phyloP scores from a whole-genome alignment of 805 yeast species.

The Lachancea kluyveri region DNA sequence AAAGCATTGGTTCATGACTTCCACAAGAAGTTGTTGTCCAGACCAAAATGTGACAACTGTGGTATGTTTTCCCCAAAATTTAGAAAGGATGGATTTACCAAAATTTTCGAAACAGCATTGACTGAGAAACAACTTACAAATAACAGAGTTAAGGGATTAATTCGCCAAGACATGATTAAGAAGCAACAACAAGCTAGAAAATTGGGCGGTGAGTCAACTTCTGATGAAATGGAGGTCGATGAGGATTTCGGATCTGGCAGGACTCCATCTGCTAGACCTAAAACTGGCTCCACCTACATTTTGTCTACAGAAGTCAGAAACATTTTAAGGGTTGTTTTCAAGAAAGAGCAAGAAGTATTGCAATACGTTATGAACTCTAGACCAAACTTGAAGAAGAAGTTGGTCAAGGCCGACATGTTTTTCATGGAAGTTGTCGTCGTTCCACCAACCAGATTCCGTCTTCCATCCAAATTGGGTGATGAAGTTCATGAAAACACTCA shows the following conservation, averaged over 20 bases:
- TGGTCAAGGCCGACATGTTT: slow-evolving; percentile 70
- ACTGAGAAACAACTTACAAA: slow-evolving; percentile 73
- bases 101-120: slow-evolving; percentile 84
- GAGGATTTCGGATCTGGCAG: slow-evolving; percentile 31
- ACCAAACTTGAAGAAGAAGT: slow-evolving; percentile 46
- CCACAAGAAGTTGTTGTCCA: slow-evolving; percentile 61
- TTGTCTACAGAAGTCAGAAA: slow-evolving; percentile 83
- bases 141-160: slow-evolving; percentile 76
- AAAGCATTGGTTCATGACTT: slow-evolving; percentile 66
- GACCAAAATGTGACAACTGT: slow-evolving; percentile 93
- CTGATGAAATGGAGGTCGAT: slow-evolving; percentile 22
- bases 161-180: slow-evolving; percentile 65
- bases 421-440: slow-evolving; percentile 85
- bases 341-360: slow-evolving; percentile 61
- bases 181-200: slow-evolving; percentile 27
- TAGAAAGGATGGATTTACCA: slow-evolving; percentile 91
- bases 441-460: slow-evolving; percentile 93
- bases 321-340: slow-evolving; percentile 68
- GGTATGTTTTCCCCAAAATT: slow-evolving; percentile 90
- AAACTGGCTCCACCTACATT: slow-evolving; percentile 76
- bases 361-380: slow-evolving; percentile 75
- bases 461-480: slow-evolving; percentile 96
- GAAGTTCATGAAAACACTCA: slow-evolving; percentile 92
- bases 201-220: slow-evolving; percentile 24
- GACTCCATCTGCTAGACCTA: slow-evolving; percentile 50